These are phyloP conservation scores for Filobasidium wieringae DNA, from an alignment of 768 basidiomycete species.

Conservation along the genomic window DNA sequence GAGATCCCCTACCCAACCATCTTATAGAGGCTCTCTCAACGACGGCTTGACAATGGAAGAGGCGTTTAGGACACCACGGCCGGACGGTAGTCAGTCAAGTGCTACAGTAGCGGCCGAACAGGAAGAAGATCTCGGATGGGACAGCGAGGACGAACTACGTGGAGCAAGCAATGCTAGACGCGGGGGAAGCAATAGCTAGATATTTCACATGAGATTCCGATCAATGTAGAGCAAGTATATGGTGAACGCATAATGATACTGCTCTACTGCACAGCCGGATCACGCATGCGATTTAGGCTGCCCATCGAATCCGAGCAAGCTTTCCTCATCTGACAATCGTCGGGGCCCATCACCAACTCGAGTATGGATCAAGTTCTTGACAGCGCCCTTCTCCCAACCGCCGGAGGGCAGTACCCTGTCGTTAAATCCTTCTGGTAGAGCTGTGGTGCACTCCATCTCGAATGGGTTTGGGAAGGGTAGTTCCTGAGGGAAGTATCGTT, in stretches of 20 bases:
- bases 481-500: constrained; percentile 77
- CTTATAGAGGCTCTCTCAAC: constrained; percentile 2
- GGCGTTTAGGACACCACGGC: neutral
- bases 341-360: constrained; percentile 79
- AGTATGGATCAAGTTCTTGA: constrained; percentile 85
- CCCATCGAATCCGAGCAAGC: constrained; percentile 58
- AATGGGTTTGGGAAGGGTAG: constrained; percentile 66
- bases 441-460: constrained; percentile 43
- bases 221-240: no score
- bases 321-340: constrained; percentile 51
- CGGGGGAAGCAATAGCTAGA: neutral
- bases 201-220: neutral
- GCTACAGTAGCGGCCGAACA: neutral
- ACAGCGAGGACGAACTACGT: constrained; percentile 11
- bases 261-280: neutral
- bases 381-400: constrained; percentile 57
- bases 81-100: neutral
- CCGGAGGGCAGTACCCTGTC: constrained; percentile 55
- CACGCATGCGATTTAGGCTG: constrained; percentile 46
- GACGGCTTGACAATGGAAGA: neutral
- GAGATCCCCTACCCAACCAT: neutral
- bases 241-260: no score
- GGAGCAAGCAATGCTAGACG: neutral
- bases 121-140: constrained; percentile 8
- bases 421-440: constrained; percentile 58